Percentiles rank a stretch among this genome's conserved stretches.
phyloP scores from a whole-genome alignment of 2,329 filamentous ascomycete species.

The Claviceps sp. region DNA sequence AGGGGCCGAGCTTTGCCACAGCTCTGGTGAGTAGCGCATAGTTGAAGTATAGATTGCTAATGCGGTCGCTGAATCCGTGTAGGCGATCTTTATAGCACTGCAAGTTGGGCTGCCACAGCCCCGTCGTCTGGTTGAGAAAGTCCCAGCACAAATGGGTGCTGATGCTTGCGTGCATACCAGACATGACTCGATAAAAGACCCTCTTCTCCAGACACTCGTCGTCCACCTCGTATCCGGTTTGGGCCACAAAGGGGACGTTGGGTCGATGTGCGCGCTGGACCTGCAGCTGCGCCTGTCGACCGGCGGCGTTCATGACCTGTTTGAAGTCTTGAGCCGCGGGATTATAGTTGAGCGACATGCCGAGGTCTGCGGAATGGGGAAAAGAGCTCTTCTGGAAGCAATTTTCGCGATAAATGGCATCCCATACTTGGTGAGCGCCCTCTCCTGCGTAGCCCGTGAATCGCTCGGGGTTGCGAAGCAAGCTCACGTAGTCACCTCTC shows the following conservation, averaged over 20 bases:
- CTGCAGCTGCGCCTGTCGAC: slow-evolving; percentile 47
- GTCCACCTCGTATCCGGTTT: slow-evolving; percentile 59
- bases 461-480: slow-evolving; percentile 84
- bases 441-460: slow-evolving; percentile 89
- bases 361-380: slow-evolving; percentile 43
- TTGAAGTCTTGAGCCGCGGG: slow-evolving; percentile 48
- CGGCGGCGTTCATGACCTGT: slow-evolving; percentile 44
- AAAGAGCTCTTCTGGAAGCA: slow-evolving; percentile 69
- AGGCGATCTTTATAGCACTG: slow-evolving; percentile 81
- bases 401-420: slow-evolving; percentile 93
- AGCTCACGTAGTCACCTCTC: slow-evolving; percentile 92
- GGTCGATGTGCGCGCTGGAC: slow-evolving; percentile 31
- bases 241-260: slow-evolving; percentile 45
- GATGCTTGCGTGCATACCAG: slow-evolving; percentile 96
- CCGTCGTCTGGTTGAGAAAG: slow-evolving; percentile 88
- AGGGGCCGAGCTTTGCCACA: slow-evolving; percentile 75
- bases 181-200: slow-evolving; percentile 93
- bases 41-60: slow-evolving; percentile 98
- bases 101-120: slow-evolving; percentile 82
- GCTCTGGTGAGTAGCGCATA: slow-evolving; percentile 90
- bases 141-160: slow-evolving; percentile 94
- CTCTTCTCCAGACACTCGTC: slow-evolving; percentile 96
- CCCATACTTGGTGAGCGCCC: slow-evolving; percentile 83
- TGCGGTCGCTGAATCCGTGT: slow-evolving; percentile 72
- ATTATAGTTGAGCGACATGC: slow-evolving; percentile 29